phyloP scores from a whole-genome alignment of 495 filamentous ascomycete species.

The Xylaria castorea region DNA sequence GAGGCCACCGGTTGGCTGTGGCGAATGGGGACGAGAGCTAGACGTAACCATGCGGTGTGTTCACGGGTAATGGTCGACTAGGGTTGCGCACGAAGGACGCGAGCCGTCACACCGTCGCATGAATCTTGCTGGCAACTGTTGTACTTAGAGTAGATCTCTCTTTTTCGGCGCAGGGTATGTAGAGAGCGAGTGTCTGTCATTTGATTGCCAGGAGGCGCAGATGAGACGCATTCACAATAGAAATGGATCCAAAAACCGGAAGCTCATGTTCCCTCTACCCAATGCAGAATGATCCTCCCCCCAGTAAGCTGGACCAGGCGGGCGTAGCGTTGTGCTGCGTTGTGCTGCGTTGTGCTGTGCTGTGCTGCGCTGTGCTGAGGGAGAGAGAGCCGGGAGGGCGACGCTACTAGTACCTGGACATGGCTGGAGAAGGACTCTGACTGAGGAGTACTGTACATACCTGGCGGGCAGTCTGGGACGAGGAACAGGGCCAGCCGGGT shows the following conservation, averaged over 20 bases:
- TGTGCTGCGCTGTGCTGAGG: not conserved
- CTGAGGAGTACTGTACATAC: not conserved
- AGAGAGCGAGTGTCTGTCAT: conserved; percentile 16
- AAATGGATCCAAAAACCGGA: conserved; percentile 26
- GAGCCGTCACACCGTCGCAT: conserved; percentile 17
- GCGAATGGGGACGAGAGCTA: conserved; percentile 33
- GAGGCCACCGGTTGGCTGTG: conserved; percentile 30
- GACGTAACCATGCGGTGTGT: conserved; percentile 3
- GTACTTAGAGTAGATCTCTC: conserved; percentile 11
- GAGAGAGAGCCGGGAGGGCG: not conserved
- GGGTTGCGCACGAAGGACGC: conserved; percentile 7
- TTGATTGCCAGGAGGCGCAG: conserved; percentile 28
- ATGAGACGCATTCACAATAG: conserved; percentile 19
- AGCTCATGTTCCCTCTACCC: conserved; percentile 26
- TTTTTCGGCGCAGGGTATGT: conserved; percentile 21
- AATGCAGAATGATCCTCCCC: conserved; percentile 17
- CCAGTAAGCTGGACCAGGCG: conserved; percentile 3
- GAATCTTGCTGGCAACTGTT: conserved; percentile 1
- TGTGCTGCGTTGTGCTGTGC: not conserved
- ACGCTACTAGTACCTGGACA: not conserved
- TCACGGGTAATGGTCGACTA: conserved; percentile 8
- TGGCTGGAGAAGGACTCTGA: not conserved
- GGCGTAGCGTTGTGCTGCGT: conserved; percentile 4
- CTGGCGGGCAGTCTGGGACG: not conserved
- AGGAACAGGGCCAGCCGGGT: conserved; percentile 15